Conservation (phyloP, 176 grass and related monocot species). For the Canna indica region DNA sequence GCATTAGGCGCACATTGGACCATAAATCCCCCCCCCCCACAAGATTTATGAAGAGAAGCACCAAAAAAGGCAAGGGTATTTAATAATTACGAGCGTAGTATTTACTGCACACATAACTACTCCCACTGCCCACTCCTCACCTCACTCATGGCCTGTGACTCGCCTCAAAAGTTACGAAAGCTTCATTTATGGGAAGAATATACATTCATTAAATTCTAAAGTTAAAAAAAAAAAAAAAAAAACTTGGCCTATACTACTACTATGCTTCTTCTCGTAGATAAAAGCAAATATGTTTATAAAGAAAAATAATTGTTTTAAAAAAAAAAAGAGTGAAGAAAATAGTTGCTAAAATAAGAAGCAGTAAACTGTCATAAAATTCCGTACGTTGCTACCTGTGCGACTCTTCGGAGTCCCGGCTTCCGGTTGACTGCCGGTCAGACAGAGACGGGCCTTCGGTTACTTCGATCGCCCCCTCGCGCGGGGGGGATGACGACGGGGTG, state of each 20-base stretch:
- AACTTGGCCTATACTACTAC: background rate
- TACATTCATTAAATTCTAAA: background rate
- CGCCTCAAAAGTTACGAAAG: background rate
- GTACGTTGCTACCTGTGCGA: background rate
- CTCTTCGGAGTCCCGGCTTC: background rate
- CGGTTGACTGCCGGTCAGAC: background rate
- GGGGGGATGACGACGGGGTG: constrained; percentile 13
- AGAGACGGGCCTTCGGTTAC: background rate
- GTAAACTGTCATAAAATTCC: background rate
- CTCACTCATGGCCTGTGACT: background rate
- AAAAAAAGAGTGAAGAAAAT: background rate
- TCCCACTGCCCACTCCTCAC: background rate
- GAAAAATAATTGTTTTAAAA: background rate
- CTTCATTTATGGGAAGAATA: background rate
- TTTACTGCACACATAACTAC: constrained; percentile 1
- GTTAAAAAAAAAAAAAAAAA: background rate
- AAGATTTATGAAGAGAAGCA: constrained; percentile 1
- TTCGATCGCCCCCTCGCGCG: background rate
- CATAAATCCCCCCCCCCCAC: background rate
- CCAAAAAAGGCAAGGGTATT: background rate
- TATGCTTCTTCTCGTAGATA: background rate
- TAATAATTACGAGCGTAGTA: background rate
- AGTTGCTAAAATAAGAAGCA: background rate
- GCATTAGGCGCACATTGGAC: background rate
- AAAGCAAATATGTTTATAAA: background rate